These are phyloP conservation scores for Saccharomycodes ludwigii DNA, from an alignment of 805 yeast genomes.

Conservation along the genomic window DNA sequence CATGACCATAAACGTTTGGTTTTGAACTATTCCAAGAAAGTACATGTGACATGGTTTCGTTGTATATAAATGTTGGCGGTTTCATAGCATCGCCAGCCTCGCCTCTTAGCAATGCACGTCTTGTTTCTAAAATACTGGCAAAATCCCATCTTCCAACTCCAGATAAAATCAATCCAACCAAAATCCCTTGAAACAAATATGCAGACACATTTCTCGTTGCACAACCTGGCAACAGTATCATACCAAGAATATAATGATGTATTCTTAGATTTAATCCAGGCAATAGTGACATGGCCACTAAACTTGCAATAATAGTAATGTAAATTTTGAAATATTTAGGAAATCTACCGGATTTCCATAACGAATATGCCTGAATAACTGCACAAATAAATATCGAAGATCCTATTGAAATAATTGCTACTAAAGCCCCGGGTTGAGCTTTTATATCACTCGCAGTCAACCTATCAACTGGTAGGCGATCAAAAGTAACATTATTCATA, in stretches of 20 bases:
- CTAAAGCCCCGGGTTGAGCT: slow-evolving; percentile 64
- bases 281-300: slow-evolving; percentile 34
- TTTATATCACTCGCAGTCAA: slow-evolving; percentile 59
- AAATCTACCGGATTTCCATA: slow-evolving; percentile 73
- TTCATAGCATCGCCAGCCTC: slow-evolving; percentile 45
- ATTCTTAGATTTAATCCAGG: slow-evolving; percentile 66
- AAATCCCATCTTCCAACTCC: slow-evolving; percentile 92
- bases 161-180: slow-evolving; percentile 67
- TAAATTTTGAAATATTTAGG: slow-evolving; percentile 47
- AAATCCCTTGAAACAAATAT: slow-evolving; percentile 68
- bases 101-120: slow-evolving; percentile 49
- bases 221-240: slow-evolving; percentile 74
- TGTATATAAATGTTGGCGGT: slow-evolving; percentile 36
- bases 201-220: slow-evolving; percentile 61
- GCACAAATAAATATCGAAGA: slow-evolving; percentile 40
- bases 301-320: slow-evolving; percentile 28
- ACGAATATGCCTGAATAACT: slow-evolving; percentile 57
- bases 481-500: slow-evolving; percentile 79
- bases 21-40: slow-evolving; percentile 20
- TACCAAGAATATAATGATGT: slow-evolving; percentile 73
- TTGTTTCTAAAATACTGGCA: slow-evolving; percentile 79
- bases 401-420: slow-evolving; percentile 45
- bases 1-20: slow-evolving; percentile 21
- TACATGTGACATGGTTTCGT: slow-evolving; percentile 7
- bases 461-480: slow-evolving; percentile 78